Evolutionary conservation across 495 filamentous ascomycete species (phyloP).

Genomic region (Diplogelasinospora grovesii): DNA sequence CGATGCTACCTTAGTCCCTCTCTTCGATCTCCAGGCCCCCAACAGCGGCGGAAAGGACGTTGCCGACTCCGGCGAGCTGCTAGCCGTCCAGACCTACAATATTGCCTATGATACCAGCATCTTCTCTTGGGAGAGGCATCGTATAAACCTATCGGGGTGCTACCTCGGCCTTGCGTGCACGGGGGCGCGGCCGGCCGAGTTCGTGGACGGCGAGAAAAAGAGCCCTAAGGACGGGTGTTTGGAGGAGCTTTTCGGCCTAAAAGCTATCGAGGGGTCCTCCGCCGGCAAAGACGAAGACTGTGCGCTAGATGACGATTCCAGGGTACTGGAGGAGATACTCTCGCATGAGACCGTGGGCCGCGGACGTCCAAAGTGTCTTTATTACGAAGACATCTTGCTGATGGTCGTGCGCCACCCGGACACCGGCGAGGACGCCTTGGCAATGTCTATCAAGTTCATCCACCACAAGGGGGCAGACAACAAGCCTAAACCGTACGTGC

Average conservation of each 20-base stretch:
- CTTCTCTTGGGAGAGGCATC: not conserved
- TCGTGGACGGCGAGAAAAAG: not conserved
- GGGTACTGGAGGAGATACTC: too few relatives aligned
- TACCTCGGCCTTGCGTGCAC: not conserved
- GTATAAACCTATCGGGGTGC: not conserved
- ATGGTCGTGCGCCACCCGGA: too few relatives aligned
- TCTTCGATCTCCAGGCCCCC: not conserved
- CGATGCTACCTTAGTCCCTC: not conserved
- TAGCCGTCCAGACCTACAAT: not conserved
- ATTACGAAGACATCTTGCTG: too few relatives aligned
- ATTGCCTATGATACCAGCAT: not conserved
- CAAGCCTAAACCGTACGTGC: constrained; percentile 1
- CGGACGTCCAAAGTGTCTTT: too few relatives aligned
- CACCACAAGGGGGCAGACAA: not conserved
- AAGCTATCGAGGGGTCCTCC: too few relatives aligned
- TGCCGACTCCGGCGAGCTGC: not conserved
- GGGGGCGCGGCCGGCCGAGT: not conserved
- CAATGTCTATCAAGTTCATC: not conserved
- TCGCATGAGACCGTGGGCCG: too few relatives aligned
- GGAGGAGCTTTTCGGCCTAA: not conserved
- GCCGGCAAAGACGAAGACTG: too few relatives aligned
- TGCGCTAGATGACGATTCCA: too few relatives aligned
- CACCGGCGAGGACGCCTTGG: too few relatives aligned
- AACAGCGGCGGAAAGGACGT: not conserved
- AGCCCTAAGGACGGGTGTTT: not conserved